phyloP scores from a whole-genome alignment of 2,329 filamentous ascomycete genomes.

The Ophiostoma australiae region DNA sequence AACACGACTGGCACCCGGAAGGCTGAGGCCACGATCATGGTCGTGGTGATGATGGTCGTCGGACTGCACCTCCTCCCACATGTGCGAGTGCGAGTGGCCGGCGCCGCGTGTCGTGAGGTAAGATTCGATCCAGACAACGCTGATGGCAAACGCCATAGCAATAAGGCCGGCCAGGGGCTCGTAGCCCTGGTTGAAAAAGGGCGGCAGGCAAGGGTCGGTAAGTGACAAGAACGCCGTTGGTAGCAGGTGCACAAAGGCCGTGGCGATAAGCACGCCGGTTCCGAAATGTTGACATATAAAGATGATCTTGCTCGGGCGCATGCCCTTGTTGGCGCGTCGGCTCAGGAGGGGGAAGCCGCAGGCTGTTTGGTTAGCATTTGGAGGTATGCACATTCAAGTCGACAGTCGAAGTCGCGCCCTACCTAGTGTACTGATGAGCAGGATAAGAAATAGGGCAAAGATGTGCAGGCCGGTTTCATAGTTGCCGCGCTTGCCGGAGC shows the following conservation, averaged over 20 bases:
- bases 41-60: slow-evolving; percentile 30
- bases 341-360: slow-evolving; percentile 64
- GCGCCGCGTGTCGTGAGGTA: slow-evolving; percentile 71
- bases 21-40: slow-evolving; percentile 27
- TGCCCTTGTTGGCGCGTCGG: slow-evolving; percentile 52
- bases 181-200: slow-evolving; percentile 75
- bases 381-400: background rate
- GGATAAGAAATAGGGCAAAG: slow-evolving; percentile 61
- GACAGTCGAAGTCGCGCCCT: background rate
- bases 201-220: slow-evolving; percentile 66
- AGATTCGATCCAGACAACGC: slow-evolving; percentile 82
- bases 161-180: slow-evolving; percentile 74
- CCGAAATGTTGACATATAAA: slow-evolving; percentile 70
- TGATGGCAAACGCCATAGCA: slow-evolving; percentile 74
- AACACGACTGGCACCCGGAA: background rate
- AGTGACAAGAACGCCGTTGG: slow-evolving; percentile 63
- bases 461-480: slow-evolving; percentile 66
- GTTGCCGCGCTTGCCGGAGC: slow-evolving; percentile 46
- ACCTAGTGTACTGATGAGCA: slow-evolving; percentile 47
- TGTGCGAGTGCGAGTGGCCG: slow-evolving; percentile 56
- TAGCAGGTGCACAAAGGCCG: slow-evolving; percentile 74
- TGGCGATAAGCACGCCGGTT: slow-evolving; percentile 80
- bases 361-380: slow-evolving; percentile 37
- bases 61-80: slow-evolving; percentile 46
- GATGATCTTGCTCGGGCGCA: slow-evolving; percentile 55